phyloP scores from a whole-genome alignment of 805 yeast genomes.

The Tetrapisispora iriomotensis region DNA sequence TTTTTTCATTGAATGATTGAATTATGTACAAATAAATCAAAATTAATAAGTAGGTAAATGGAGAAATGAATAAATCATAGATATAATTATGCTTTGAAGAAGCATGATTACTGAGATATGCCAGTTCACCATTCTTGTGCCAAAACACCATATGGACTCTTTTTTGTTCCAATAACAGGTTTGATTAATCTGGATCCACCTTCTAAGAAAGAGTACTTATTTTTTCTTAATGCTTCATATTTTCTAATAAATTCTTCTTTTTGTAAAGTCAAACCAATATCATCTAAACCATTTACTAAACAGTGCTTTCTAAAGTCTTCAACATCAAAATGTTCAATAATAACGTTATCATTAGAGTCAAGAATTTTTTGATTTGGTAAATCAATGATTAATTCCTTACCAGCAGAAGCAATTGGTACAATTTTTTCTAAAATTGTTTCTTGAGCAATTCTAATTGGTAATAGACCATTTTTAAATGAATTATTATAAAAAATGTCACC shows the following conservation, averaged over 20 bases:
- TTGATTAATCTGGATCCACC: conserved; percentile 56
- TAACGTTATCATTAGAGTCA: conserved; percentile 56
- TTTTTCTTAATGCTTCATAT: conserved; percentile 71
- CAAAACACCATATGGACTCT: conserved; percentile 52
- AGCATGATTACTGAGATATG: background rate
- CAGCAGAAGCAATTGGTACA: conserved; percentile 70
- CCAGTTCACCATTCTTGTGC: conserved; percentile 62
- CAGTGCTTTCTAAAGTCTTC: conserved; percentile 93
- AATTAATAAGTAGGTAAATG: background rate
- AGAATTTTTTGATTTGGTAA: conserved; percentile 76
- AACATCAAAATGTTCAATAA: conserved; percentile 76
- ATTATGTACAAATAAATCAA: background rate
- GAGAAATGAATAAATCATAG: background rate
- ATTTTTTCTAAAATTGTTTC: conserved; percentile 62
- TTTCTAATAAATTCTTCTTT: conserved; percentile 67
- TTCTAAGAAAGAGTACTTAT: conserved; percentile 83
- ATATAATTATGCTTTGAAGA: background rate
- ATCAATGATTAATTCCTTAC: conserved; percentile 63
- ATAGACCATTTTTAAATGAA: conserved; percentile 89
- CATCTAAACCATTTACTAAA: conserved; percentile 88
- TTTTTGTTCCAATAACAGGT: conserved; percentile 64
- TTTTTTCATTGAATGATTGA: background rate
- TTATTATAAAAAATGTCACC: conserved; percentile 98
- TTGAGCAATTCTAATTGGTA: conserved; percentile 86
- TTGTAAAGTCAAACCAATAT: conserved; percentile 89